These are phyloP conservation scores for Gynochthodes officinalis DNA, from an alignment of 257 asterid species.

Conservation along the genomic window DNA sequence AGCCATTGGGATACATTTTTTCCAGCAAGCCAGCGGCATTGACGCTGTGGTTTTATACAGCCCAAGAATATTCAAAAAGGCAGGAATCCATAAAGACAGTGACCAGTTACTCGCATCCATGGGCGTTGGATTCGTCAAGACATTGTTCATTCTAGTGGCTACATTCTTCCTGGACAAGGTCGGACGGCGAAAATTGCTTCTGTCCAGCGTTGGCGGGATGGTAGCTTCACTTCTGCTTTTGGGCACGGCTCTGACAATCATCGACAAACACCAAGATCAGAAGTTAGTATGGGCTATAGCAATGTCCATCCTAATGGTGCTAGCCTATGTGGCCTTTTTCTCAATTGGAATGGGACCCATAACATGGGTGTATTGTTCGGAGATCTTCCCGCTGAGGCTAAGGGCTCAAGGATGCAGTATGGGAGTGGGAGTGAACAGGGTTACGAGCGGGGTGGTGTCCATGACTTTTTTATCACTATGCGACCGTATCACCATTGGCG, in stretches of 20 bases:
- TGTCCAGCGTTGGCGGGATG: constrained; percentile 73
- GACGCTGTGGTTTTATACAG: constrained; percentile 80
- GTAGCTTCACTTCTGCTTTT: constrained; percentile 31
- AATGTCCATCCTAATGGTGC: constrained; percentile 27
- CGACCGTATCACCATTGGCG: constrained; percentile 42
- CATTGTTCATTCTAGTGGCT: constrained; percentile 69
- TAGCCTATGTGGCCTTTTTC: constrained; percentile 56
- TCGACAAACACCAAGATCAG: constrained; percentile 29
- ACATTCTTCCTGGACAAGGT: constrained; percentile 57
- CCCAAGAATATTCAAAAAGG: constrained; percentile 50
- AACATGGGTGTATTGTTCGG: constrained; percentile 75
- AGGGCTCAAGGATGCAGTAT: constrained; percentile 72
- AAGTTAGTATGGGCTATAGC: constrained; percentile 43
- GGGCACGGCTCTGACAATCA: constrained; percentile 38
- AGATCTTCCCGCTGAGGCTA: constrained; percentile 55
- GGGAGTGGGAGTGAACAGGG: constrained; percentile 56
- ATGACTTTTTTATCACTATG: constrained; percentile 59
- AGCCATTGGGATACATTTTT: constrained; percentile 64
- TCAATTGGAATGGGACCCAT: constrained; percentile 79
- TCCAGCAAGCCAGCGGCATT: constrained; percentile 79
- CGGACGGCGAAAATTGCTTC: constrained; percentile 69
- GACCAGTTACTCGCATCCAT: constrained; percentile 58
- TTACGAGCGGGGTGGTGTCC: constrained; percentile 54
- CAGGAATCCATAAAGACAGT: constrained; percentile 47
- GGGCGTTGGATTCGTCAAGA: constrained; percentile 72